Evolutionary conservation across 2,329 filamentous ascomycete genomes (phyloP).

Genomic region (Fusarium pseudoanthophilum): DNA sequence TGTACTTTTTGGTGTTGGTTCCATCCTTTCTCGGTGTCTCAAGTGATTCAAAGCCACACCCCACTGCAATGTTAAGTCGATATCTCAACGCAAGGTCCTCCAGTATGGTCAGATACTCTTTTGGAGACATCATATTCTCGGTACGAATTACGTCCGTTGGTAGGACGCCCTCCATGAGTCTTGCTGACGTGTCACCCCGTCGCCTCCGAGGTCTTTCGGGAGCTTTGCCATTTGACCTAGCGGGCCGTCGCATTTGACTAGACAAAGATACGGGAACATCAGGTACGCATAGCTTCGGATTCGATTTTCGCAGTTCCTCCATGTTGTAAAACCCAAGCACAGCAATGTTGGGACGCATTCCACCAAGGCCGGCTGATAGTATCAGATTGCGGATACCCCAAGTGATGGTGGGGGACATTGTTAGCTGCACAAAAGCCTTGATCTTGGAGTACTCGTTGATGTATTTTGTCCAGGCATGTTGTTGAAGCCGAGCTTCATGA

Average conservation of each 20-base stretch:
- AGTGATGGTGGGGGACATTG: constrained; percentile 82
- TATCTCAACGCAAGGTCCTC: constrained; percentile 83
- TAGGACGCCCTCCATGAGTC: constrained; percentile 66
- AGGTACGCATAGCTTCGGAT: constrained; percentile 66
- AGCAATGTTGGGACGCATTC: constrained; percentile 90
- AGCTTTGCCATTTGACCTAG: constrained; percentile 48
- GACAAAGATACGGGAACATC: constrained; percentile 55
- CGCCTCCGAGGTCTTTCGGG: constrained; percentile 52
- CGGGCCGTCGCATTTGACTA: constrained; percentile 46
- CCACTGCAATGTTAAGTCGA: constrained; percentile 86
- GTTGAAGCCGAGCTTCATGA: constrained; percentile 82
- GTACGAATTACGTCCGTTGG: constrained; percentile 77
- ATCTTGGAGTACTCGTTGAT: constrained; percentile 84
- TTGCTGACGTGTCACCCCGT: constrained; percentile 65
- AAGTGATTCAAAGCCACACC: constrained; percentile 80
- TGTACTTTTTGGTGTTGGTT: constrained; percentile 75
- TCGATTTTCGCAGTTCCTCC: constrained; percentile 74
- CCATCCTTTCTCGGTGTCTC: constrained; percentile 74
- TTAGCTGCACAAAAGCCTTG: constrained; percentile 89
- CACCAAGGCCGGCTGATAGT: constrained; percentile 81
- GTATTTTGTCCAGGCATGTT: constrained; percentile 85
- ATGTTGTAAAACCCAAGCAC: constrained; percentile 84
- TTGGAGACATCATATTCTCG: constrained; percentile 74
- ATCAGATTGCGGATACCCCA: constrained; percentile 89
- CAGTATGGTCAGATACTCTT: constrained; percentile 82